These are phyloP conservation scores for Cladosporium sp. DNA, from an alignment of 2,329 filamentous ascomycete genomes.

Conservation along the genomic window DNA sequence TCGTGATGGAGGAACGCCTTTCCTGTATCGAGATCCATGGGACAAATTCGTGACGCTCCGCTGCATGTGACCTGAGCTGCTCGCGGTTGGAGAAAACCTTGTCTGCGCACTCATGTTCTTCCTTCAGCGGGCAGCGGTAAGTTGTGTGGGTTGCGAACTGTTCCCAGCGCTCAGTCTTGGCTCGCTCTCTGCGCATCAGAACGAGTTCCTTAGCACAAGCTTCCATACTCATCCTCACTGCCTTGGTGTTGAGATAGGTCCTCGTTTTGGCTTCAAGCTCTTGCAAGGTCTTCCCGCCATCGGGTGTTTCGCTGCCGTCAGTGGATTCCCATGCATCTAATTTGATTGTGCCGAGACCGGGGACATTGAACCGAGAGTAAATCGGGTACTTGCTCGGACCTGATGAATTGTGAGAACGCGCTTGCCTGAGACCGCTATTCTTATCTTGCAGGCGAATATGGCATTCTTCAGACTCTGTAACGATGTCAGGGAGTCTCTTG, in stretches of 20 bases:
- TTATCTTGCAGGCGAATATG: no score
- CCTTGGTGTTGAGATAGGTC: background rate
- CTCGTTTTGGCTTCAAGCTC: background rate
- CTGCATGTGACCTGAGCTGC: background rate
- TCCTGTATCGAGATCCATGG: background rate
- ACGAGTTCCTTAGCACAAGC: background rate
- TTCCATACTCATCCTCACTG: background rate
- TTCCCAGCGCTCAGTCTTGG: background rate
- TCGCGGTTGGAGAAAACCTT: background rate
- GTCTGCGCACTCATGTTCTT: background rate
- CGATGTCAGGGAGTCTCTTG: no score
- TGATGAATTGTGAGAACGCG: no score
- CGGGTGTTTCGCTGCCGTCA: background rate
- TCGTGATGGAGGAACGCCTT: background rate
- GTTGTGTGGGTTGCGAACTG: background rate
- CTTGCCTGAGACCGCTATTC: no score
- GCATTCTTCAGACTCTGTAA: no score
- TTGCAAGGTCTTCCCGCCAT: background rate
- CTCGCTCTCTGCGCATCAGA: background rate
- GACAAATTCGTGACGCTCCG: background rate
- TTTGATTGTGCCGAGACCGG: background rate
- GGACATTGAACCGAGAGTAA: conserved; percentile 1
- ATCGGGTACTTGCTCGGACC: background rate
- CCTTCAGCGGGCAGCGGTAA: background rate
- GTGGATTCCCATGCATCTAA: background rate